Evolutionary conservation across 2,329 filamentous ascomycete species (phyloP), one percentile per base, ranked within the genome.

Genomic region (Stachybotrys elegans): DNA sequence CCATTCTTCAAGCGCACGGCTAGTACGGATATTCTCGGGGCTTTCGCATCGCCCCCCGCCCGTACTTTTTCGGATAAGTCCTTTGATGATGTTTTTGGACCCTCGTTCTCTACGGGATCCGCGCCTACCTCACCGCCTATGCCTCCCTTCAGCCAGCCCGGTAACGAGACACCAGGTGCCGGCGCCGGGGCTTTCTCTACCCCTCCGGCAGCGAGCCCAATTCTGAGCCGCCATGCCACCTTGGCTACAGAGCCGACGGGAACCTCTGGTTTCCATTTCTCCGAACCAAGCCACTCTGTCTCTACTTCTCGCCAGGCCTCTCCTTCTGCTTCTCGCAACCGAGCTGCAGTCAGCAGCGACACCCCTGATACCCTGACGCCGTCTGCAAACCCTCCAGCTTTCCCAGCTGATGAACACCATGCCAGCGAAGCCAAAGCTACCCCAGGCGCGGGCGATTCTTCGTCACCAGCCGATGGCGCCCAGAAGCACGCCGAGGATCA

Each of bases 51-150:
- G 11, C 69, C 74, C 12, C 65, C 74, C 11, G 57, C 67, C 32
- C 68, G 69, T 53, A 67, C 70, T 39, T 71, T 72, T 45, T 71
- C 74, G 40, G 83, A 88, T 51, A 83, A 78, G 64, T 82, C 83
- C 4, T 94, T 95, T 62, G 88, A 95, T 59, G 90, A 86, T 57
- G 82, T 95, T 36, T 95, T 95, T 63, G 89, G 89, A 2, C 82
- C 84, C 38, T 74, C 84, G 2, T 82, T 82, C 55, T 67, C 69
- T 14, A 61, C 69, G 12, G 66, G 66, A 49, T 59, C 68, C 44
- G 68, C 66, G 8, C 63, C 59, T 43, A 71, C 66, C 40, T 67
- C 67, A 22, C 69, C 71, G 43, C 72, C 68, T 45, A 48, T 63
- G 4, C 34, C 58, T 6, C 56, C 57, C 2, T 65, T 67, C 63